Conservation (phyloP, 139 green algal genomes). For the Zygnema cylindricum region DNA sequence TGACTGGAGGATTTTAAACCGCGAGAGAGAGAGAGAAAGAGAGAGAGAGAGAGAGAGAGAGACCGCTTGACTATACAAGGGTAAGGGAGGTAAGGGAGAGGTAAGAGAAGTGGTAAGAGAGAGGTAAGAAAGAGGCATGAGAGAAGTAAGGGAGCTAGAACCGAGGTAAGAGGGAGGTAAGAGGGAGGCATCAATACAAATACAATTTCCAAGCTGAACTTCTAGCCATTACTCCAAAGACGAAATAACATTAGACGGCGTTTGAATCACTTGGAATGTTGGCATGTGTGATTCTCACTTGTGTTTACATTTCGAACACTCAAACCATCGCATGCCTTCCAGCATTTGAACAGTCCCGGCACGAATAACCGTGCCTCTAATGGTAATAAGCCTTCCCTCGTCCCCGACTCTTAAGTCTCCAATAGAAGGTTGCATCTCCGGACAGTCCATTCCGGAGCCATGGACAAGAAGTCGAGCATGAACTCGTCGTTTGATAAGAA, state of each 20-base stretch:
- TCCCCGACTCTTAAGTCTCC: constrained; percentile 66
- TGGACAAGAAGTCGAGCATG: constrained; percentile 38
- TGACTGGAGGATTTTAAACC: no score
- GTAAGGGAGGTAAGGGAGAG: not conserved
- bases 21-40: not conserved
- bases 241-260: no score
- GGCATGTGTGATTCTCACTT: not conserved
- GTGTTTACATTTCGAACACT: constrained; percentile 73
- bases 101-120: not conserved
- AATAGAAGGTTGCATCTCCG: constrained; percentile 42
- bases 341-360: constrained; percentile 77
- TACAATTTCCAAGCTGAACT: no score
- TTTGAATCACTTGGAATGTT: no score
- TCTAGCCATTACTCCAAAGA: no score
- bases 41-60: constrained; percentile 3
- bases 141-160: not conserved
- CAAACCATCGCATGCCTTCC: constrained; percentile 72
- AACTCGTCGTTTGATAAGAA: constrained; percentile 22
- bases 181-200: no score
- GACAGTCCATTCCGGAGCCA: constrained; percentile 42
- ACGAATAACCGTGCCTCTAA: constrained; percentile 80
- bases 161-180: no score
- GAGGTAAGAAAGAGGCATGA: not conserved
- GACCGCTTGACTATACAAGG: not conserved
- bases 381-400: constrained; percentile 71